phyloP scores from a whole-genome alignment of 805 yeast species.

The Kluyveromyces nonfermentans region DNA sequence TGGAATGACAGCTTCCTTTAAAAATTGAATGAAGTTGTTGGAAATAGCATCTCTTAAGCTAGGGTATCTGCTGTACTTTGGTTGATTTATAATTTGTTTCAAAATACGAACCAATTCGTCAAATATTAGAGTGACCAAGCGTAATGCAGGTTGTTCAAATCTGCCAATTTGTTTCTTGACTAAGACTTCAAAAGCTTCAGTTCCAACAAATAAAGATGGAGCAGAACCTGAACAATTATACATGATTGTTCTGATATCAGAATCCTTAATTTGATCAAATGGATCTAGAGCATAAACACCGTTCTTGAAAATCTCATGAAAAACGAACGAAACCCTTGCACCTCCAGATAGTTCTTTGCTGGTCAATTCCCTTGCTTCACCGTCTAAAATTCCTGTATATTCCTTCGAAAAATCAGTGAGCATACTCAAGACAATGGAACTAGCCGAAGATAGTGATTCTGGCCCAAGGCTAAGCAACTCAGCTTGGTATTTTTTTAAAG shows the following conservation, averaged over 20 bases:
- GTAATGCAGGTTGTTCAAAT: conserved; percentile 86
- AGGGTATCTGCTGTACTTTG: conserved; percentile 84
- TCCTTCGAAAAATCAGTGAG: conserved; percentile 90
- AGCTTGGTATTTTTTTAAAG: conserved; percentile 71
- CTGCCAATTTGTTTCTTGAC: conserved; percentile 90
- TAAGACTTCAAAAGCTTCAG: conserved; percentile 92
- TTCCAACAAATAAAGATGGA: conserved; percentile 93
- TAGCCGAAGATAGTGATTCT: conserved; percentile 80
- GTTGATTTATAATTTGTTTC: conserved; percentile 71
- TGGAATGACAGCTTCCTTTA: conserved; percentile 73
- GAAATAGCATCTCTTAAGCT: conserved; percentile 79
- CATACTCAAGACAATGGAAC: conserved; percentile 79
- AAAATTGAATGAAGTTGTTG: conserved; percentile 65
- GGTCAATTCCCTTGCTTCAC: conserved; percentile 84
- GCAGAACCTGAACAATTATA: conserved; percentile 95
- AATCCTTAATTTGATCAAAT: conserved; percentile 90
- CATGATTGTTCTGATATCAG: conserved; percentile 93
- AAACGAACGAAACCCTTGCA: conserved; percentile 93
- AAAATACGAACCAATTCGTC: conserved; percentile 91
- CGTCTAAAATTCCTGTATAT: conserved; percentile 82
- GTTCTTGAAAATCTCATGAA: conserved; percentile 90
- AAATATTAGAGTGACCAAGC: conserved; percentile 83
- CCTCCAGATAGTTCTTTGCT: conserved; percentile 93
- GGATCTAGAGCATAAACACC: conserved; percentile 92
- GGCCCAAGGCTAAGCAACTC: conserved; percentile 80